Percentiles rank a stretch among this genome's conserved stretches.
These are phyloP conservation scores for Zasmidium angulare DNA, from an alignment of 2,329 filamentous ascomycete species.

Conservation along the genomic window DNA sequence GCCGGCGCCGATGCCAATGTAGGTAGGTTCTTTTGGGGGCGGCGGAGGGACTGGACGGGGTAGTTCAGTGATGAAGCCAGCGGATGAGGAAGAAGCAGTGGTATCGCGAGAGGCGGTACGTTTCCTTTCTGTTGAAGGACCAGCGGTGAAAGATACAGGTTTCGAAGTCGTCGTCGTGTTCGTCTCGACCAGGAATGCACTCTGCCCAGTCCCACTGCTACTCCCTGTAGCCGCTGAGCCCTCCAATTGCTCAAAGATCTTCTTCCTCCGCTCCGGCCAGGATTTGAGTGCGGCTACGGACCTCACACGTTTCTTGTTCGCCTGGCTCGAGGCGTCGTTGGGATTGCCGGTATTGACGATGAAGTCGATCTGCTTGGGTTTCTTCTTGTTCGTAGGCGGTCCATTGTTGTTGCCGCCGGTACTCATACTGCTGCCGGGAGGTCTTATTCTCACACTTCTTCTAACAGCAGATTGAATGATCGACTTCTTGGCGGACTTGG, in stretches of 20 bases:
- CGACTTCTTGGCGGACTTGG: no score
- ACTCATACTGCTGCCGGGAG: background rate
- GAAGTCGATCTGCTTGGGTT: conserved; percentile 22
- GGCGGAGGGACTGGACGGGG: background rate
- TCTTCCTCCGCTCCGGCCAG: conserved; percentile 30
- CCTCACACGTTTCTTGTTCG: conserved; percentile 32
- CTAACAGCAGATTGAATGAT: background rate
- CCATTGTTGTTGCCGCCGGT: background rate
- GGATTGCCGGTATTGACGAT: conserved; percentile 31
- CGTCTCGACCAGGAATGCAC: conserved; percentile 24
- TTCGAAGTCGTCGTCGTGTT: no score
- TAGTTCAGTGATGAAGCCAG: background rate
- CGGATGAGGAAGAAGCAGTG: background rate
- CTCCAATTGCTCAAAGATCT: conserved; percentile 27
- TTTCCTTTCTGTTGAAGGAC: conserved; percentile 5
- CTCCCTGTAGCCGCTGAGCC: background rate
- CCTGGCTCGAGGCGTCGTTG: conserved; percentile 19
- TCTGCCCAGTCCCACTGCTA: conserved; percentile 14
- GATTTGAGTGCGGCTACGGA: conserved; percentile 31
- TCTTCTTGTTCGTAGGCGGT: background rate
- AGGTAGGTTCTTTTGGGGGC: background rate
- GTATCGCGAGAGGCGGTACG: background rate
- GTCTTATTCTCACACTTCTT: no score
- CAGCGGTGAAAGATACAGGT: no score
- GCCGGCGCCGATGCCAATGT: conserved; percentile 3